These are phyloP conservation scores for Cercospora sesami DNA, from an alignment of 2,329 filamentous ascomycete genomes.

Conservation along the genomic window DNA sequence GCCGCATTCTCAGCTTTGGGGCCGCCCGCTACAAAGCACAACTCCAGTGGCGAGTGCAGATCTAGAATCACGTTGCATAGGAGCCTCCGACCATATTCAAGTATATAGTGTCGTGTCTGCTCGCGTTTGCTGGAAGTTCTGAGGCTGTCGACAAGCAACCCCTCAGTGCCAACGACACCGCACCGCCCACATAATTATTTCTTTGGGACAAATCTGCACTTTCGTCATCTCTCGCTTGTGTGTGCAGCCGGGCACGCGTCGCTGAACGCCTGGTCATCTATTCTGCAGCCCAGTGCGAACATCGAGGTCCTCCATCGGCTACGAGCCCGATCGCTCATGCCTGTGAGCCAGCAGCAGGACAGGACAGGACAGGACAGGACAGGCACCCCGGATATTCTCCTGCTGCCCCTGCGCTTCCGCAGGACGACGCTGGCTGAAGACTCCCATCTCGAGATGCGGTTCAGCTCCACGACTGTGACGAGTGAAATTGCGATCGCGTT, in stretches of 20 bases:
- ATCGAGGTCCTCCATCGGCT: background rate
- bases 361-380: background rate
- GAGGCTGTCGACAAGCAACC: background rate
- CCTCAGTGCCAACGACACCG: background rate
- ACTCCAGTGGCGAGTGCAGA: background rate
- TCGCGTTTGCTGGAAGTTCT: background rate
- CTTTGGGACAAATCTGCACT: background rate
- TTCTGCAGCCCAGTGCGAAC: background rate
- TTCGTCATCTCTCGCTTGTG: background rate
- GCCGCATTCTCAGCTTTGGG: background rate
- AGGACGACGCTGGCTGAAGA: background rate
- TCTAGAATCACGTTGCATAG: background rate
- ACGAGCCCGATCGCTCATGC: background rate
- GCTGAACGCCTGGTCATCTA: background rate
- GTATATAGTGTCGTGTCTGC: background rate
- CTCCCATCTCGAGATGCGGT: background rate
- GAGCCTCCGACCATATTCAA: background rate
- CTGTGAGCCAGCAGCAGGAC: background rate
- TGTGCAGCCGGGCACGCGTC: background rate
- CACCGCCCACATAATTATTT: background rate
- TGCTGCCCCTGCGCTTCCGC: background rate
- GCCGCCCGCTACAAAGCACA: background rate
- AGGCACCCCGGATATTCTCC: background rate
- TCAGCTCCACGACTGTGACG: background rate
- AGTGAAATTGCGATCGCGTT: background rate